Conservation (phyloP, 2,329 filamentous ascomycete genomes). For the Emericellopsis cladophorae region DNA sequence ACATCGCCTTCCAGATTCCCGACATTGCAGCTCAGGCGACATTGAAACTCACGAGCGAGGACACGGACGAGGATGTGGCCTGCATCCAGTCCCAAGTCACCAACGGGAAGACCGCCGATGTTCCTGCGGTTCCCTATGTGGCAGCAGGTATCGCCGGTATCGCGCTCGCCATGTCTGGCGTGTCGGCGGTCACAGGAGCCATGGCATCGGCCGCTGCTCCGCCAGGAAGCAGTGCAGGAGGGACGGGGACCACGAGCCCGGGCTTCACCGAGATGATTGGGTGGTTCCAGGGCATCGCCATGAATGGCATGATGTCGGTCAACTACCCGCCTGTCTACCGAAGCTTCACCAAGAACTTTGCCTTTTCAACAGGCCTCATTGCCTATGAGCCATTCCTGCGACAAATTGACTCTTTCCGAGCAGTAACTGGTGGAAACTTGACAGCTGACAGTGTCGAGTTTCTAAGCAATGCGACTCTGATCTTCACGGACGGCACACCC, state of each 20-base stretch:
- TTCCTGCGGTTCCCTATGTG: constrained; percentile 69
- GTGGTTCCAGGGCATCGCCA: constrained; percentile 88
- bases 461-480: constrained; percentile 63
- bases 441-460: constrained; percentile 65
- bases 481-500: constrained; percentile 50
- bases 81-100: constrained; percentile 72
- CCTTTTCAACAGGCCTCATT: constrained; percentile 75
- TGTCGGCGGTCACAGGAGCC: constrained; percentile 54
- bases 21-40: constrained; percentile 82
- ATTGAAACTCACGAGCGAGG: constrained; percentile 55
- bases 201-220: constrained; percentile 40
- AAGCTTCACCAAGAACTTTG: constrained; percentile 88
- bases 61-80: constrained; percentile 51
- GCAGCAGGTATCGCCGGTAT: constrained; percentile 78
- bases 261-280: constrained; percentile 75
- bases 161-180: constrained; percentile 60
- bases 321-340: constrained; percentile 78
- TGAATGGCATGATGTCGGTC: constrained; percentile 93
- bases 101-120: constrained; percentile 73
- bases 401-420: constrained; percentile 75
- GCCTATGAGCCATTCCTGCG: constrained; percentile 71
- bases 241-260: constrained; percentile 58
- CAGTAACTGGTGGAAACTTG: constrained; percentile 72
- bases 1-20: constrained; percentile 81
- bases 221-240: constrained; percentile 34